A percentile compares a stretch with the other conserved stretches of the same genome.
phyloP scores from a whole-genome alignment of 2,329 filamentous ascomycete species.

The Ophiostoma piceae region DNA sequence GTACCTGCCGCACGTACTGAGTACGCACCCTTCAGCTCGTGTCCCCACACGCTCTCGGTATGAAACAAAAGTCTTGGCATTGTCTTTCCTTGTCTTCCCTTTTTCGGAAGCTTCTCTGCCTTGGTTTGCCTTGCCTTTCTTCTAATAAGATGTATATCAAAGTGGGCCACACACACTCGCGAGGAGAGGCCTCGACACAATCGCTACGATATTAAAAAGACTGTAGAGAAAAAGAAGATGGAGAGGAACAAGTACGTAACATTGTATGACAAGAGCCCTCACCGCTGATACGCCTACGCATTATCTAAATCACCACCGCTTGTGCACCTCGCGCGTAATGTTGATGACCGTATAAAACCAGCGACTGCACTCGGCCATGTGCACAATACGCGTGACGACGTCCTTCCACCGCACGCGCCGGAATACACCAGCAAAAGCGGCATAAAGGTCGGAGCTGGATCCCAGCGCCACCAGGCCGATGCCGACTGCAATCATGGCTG shows the following conservation, averaged over 20 bases:
- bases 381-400: not conserved
- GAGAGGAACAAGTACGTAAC: too few species aligned
- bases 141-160: too few species aligned
- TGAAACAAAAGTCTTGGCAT: not conserved
- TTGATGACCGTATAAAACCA: not conserved
- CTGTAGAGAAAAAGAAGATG: too few species aligned
- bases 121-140: too few species aligned
- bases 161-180: too few species aligned
- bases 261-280: too few species aligned
- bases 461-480: not conserved
- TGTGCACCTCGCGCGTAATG: not conserved
- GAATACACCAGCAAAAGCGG: not conserved
- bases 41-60: not conserved
- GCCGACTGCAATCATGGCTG: not conserved
- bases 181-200: too few species aligned
- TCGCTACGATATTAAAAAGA: too few species aligned
- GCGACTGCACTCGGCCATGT: not conserved
- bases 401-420: not conserved
- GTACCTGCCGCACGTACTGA: not conserved
- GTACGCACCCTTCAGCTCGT: constrained; percentile 2
- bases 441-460: not conserved
- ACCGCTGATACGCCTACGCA: too few species aligned
- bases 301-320: not conserved
- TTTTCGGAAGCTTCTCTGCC: not conserved
- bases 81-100: not conserved